Conservation (phyloP, 805 yeast genomes). For the Wickerhamiella parazyma region DNA sequence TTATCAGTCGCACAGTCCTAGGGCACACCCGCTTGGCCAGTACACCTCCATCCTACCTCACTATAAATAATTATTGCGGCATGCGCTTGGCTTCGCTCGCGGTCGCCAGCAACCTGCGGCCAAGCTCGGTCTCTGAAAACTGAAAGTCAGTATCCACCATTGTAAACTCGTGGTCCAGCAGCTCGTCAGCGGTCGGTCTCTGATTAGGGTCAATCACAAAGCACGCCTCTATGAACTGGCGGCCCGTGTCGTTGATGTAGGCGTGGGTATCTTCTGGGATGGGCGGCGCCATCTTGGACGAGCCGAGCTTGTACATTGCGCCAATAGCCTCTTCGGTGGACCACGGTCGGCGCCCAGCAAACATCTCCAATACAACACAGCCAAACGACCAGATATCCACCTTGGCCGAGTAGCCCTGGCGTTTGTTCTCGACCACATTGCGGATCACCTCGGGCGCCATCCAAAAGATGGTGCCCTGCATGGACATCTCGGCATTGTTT, state of each 20-base stretch:
- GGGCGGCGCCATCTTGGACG: constrained; percentile 83
- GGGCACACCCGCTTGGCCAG: too few relatives aligned
- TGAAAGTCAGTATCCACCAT: constrained; percentile 11
- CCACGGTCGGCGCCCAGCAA: constrained; percentile 97
- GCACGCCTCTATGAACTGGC: constrained; percentile 59
- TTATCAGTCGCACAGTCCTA: too few relatives aligned
- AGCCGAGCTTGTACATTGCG: constrained; percentile 80
- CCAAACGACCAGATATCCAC: constrained; percentile 98
- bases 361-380: constrained; percentile 94
- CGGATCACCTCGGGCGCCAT: constrained; percentile 99
- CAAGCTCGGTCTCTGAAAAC: constrained; percentile 17
- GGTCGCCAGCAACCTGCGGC: constrained; percentile 6
- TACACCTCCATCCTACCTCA: too few relatives aligned
- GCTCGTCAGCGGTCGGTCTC: constrained; percentile 65
- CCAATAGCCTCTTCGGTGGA: constrained; percentile 88
- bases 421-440: constrained; percentile 54
- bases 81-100: constrained; percentile 1
- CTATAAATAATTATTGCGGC: neutral
- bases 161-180: constrained; percentile 16
- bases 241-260: constrained; percentile 49
- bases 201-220: constrained; percentile 65
- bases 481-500: constrained; percentile 88
- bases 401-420: constrained; percentile 92
- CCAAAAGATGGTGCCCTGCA: constrained; percentile 99
- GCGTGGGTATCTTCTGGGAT: constrained; percentile 78